Evolutionary conservation across 169 alveolate genomes (phyloP).

Genomic region (Cryptosporidium xiaoi): DNA sequence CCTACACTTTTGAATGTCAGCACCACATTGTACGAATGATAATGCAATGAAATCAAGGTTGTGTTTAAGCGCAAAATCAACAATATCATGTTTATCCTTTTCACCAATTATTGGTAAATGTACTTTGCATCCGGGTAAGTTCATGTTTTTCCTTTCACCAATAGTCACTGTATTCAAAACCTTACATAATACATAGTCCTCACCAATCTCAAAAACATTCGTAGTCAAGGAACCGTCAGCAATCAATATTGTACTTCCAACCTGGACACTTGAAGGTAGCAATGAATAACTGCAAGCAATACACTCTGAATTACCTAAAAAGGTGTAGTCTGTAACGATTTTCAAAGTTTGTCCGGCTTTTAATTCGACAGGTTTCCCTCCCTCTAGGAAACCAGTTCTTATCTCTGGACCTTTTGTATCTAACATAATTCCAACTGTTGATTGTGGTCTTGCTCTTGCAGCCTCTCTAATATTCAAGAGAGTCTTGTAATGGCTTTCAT

Average conservation of each 20-base stretch:
- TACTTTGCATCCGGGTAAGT: constrained; percentile 97
- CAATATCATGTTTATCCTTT: constrained; percentile 95
- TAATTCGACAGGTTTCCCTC: constrained; percentile 88
- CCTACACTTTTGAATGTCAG: constrained; percentile 82
- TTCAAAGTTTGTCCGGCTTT: constrained; percentile 92
- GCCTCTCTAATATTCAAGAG: constrained; percentile 91
- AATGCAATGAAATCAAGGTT: constrained; percentile 95
- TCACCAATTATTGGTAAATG: constrained; percentile 97
- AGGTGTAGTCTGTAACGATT: constrained; percentile 93
- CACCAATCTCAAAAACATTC: constrained; percentile 90
- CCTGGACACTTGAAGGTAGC: constrained; percentile 93
- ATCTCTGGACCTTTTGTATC: constrained; percentile 99
- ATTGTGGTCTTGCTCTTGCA: constrained; percentile 91
- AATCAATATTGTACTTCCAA: constrained; percentile 93
- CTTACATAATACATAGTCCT: constrained; percentile 84
- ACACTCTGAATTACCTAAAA: constrained; percentile 90
- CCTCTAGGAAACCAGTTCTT: constrained; percentile 95
- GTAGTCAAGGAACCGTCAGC: constrained; percentile 97
- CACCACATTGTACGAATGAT: constrained; percentile 87
- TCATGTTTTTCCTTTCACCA: constrained; percentile 98
- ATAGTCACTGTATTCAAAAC: constrained; percentile 92
- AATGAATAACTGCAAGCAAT: constrained; percentile 93
- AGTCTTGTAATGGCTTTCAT: constrained; percentile 91
- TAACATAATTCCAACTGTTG: constrained; percentile 92
- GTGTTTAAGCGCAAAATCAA: constrained; percentile 96